Evolutionary conservation across 148 eudicot species (phyloP).

Genomic region (Rhododendron simsii): DNA sequence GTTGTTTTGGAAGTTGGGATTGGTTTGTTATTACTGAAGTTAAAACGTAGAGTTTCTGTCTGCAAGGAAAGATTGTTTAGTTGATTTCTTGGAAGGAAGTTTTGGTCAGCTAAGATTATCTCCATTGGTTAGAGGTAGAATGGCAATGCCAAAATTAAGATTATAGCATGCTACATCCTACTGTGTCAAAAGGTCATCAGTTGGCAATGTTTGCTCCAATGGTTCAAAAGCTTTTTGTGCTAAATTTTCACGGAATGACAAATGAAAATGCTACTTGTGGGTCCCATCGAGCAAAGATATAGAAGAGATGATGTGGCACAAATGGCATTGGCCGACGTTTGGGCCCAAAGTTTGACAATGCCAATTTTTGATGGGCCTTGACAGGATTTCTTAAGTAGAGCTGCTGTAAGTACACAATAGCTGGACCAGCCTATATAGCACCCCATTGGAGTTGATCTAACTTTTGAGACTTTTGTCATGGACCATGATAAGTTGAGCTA

Average conservation of each 20-base stretch:
- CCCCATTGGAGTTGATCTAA: not conserved
- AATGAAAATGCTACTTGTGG: not conserved
- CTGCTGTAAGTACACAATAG: not conserved
- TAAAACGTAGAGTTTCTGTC: not conserved
- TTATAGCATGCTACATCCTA: not conserved
- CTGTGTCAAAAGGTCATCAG: not conserved
- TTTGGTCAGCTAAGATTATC: not conserved
- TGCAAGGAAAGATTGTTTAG: not conserved
- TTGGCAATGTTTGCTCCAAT: not conserved
- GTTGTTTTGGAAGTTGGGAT: not conserved
- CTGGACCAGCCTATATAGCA: not conserved
- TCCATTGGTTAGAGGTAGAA: not conserved
- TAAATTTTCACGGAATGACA: not conserved
- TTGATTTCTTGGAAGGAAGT: not conserved
- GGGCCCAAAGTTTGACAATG: not conserved
- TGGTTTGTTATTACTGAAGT: not conserved
- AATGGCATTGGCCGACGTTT: not conserved
- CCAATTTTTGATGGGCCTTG: not conserved
- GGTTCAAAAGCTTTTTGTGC: not conserved
- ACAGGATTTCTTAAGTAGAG: not conserved
- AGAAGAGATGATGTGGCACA: not conserved
- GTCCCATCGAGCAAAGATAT: not conserved
- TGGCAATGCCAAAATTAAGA: not conserved
- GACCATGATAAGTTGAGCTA: not conserved
- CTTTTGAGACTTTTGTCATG: not conserved